Conservation (phyloP, 2,329 filamentous ascomycete genomes). For the Chlorencoelia australis region DNA sequence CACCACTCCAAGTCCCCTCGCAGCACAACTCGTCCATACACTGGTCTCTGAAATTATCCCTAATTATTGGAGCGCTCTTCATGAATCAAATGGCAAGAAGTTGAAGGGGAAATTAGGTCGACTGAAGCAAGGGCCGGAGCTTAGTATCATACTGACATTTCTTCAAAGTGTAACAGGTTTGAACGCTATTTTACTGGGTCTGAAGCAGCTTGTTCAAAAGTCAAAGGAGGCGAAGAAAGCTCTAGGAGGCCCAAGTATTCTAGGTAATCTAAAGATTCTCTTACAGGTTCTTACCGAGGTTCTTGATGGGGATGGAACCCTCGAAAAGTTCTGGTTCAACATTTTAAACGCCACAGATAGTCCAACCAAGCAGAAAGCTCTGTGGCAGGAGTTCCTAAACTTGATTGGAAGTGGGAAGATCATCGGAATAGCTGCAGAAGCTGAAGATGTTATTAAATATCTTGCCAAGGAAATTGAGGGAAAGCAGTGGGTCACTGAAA, state of each 20-base stretch:
- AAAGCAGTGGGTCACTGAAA: conserved; percentile 25
- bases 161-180: conserved; percentile 67
- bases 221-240: conserved; percentile 29
- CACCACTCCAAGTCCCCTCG: conserved; percentile 51
- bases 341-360: conserved; percentile 29
- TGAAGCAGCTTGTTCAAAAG: conserved; percentile 51
- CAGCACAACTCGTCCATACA: conserved; percentile 64
- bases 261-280: conserved; percentile 30
- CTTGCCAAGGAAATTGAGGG: conserved; percentile 16
- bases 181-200: conserved; percentile 62
- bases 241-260: conserved; percentile 21
- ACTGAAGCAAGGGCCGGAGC: conserved; percentile 27
- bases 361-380: conserved; percentile 35
- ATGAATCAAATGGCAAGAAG: conserved; percentile 31
- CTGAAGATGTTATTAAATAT: conserved; percentile 31
- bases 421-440: conserved; percentile 46
- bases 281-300: conserved; percentile 33
- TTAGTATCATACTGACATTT: conserved; percentile 47
- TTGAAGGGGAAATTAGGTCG: conserved; percentile 14
- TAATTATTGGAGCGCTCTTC: conserved; percentile 67
- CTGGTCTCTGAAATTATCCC: conserved; percentile 67
- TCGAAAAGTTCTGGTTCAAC: conserved; percentile 35
- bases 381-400: conserved; percentile 54
- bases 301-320: conserved; percentile 34
- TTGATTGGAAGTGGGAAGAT: conserved; percentile 51